Base-by-base conservation (phyloP, 208 protist genomes). In the Trypanosoma conorhini region DNA sequence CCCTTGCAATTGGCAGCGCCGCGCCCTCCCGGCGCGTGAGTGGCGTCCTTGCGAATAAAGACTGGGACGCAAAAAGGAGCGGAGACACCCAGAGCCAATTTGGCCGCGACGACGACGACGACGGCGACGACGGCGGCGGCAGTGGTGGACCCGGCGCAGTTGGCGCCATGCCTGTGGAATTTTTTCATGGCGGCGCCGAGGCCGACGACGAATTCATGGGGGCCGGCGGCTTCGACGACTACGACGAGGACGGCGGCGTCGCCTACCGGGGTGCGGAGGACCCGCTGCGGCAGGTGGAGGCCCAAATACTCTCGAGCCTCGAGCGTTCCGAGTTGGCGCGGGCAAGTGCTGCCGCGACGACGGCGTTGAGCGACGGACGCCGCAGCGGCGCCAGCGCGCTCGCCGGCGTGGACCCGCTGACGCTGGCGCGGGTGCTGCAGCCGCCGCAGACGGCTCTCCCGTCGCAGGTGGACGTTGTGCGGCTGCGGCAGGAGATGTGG, bases 391-490 rank as follows among this genome's bases (percentile, higher is more conserved):
- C 17, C n/a, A 26, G 50, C 28, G 67, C 38, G 40, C 40, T 62
- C 22, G 30, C 24, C 3, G 62, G 10, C 21, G 46, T 54, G 21
- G 85, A 88, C 44, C 77, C 81, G 1, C 28, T 76, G 26, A 63
- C 74, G 40, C 66, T 92, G 51, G 64, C 79, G 46, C 60, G 77
- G 48, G 84, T 89, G 51, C 77, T 96, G 50, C 78, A 82, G 38
- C 50, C 81, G n/a, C 67, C 81, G 9, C 80, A 91, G 80, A 86
- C 87, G 48, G 88, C 81, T 30, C 72, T 92, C 42, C 82, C 88
- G 21, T 88, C 70, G n/a, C 86, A 94, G 78, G 85, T 97, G 21
- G 89, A 97, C 62, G 92, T 97, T 52, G 85, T 89, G 62, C 60
- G 69, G 63, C 79, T 97, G 46, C 87, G 88, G 19, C 74, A 86